Evolutionary conservation across 106 monocot species (phyloP).

Genomic region (Triglochin maritima): DNA sequence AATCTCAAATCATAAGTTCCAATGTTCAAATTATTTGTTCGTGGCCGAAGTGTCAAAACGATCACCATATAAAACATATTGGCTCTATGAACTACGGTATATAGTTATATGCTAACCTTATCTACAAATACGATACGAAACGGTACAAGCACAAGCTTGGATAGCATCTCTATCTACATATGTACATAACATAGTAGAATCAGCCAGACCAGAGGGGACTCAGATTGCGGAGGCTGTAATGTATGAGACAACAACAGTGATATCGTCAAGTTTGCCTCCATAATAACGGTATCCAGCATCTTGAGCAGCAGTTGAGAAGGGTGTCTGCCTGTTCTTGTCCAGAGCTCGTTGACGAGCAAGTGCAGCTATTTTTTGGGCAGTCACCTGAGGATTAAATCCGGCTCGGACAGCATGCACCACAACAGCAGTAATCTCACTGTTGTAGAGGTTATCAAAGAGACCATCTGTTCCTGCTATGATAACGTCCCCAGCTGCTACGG

Average conservation of each 20-base stretch:
- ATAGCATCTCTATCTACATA: not conserved
- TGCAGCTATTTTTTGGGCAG: conserved; percentile 53
- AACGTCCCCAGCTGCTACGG: conserved; percentile 45
- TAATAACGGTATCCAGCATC: conserved; percentile 60
- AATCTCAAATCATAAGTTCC: too few relatives aligned
- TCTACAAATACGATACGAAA: not conserved
- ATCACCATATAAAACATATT: not conserved
- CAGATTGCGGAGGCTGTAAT: conserved; percentile 17
- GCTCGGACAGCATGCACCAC: conserved; percentile 40
- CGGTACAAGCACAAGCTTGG: not conserved
- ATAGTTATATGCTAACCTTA: too few relatives aligned
- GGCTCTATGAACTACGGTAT: not conserved
- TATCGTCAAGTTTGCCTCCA: conserved; percentile 65
- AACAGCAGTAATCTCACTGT: conserved; percentile 43
- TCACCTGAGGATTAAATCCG: conserved; percentile 34
- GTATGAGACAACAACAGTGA: conserved; percentile 59
- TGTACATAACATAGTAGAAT: not conserved
- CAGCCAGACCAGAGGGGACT: not conserved
- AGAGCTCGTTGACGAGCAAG: conserved; percentile 45
- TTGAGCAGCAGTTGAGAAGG: conserved; percentile 51
- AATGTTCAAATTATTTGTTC: too few relatives aligned
- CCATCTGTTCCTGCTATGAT: conserved; percentile 62
- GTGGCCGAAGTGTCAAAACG: not conserved
- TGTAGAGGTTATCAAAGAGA: conserved; percentile 52
- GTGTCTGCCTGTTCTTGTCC: conserved; percentile 47